Conservation (phyloP, 2,329 filamentous ascomycete species). For the Camillea tinctor region DNA sequence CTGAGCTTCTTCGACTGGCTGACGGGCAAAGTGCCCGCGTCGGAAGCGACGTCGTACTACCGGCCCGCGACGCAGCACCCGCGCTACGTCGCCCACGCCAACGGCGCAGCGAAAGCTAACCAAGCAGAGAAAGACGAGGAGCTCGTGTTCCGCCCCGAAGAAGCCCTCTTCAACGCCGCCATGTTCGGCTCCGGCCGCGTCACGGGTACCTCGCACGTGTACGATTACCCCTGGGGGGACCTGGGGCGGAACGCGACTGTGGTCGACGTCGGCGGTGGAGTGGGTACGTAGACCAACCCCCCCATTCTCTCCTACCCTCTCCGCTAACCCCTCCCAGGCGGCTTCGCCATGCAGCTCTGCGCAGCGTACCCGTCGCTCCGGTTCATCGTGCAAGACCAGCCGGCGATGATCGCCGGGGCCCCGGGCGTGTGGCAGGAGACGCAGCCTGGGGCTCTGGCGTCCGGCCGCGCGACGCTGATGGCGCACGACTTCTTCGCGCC, state of each 20-base stretch:
- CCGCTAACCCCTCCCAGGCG: constrained; percentile 11
- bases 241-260: constrained; percentile 13
- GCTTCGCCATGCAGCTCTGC: constrained; percentile 5
- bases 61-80: constrained; percentile 9
- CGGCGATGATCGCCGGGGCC: constrained; percentile 12
- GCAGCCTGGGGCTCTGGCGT: constrained; percentile 17
- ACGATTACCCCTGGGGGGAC: constrained; percentile 20
- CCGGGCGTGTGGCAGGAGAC: constrained; percentile 16
- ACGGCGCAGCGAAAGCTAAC: neutral
- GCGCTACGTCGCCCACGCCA: neutral
- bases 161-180: neutral
- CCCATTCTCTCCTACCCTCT: constrained; percentile 3
- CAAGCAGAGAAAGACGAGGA: neutral
- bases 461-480: constrained; percentile 19
- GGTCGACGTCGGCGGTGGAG: constrained; percentile 20
- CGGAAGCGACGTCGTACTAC: constrained; percentile 3
- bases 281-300: constrained; percentile 11
- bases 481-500: constrained; percentile 29
- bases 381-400: constrained; percentile 18
- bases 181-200: constrained; percentile 9
- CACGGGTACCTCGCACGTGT: constrained; percentile 12
- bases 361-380: constrained; percentile 15
- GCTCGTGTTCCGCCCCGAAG: neutral
- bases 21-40: constrained; percentile 14
- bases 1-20: constrained; percentile 17